Conservation (phyloP, 768 basidiomycete species). For the Amanita rubescens region DNA sequence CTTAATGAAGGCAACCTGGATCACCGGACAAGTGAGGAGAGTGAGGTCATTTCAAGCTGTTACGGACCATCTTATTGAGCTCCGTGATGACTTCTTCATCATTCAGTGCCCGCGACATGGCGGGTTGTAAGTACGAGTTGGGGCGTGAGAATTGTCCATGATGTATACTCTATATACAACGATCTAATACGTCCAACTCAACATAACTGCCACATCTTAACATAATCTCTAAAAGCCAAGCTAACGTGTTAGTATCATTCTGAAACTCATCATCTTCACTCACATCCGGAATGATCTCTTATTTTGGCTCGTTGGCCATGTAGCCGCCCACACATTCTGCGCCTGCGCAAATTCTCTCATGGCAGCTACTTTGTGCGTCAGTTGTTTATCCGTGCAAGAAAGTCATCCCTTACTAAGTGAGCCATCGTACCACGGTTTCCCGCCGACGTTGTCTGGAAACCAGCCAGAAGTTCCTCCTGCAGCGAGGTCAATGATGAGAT, state of each 20-base stretch:
- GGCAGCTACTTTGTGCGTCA: conserved; percentile 31
- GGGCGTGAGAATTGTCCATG: conserved; percentile 4
- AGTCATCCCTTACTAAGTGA: conserved; percentile 33
- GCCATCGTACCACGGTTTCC: conserved; percentile 72
- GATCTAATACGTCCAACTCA: neutral
- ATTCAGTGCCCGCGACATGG: conserved; percentile 69
- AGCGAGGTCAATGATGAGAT: conserved; percentile 67
- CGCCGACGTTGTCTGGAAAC: conserved; percentile 77
- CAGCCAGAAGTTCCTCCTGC: conserved; percentile 82
- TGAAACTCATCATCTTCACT: conserved; percentile 16
- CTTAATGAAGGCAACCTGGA: conserved; percentile 94
- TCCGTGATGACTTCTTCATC: conserved; percentile 94
- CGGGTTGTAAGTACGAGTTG: neutral
- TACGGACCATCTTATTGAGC: conserved; percentile 95
- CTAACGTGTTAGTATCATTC: conserved; percentile 15
- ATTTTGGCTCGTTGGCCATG: conserved; percentile 57
- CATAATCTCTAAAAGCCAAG: conserved; percentile 27
- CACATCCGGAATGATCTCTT: conserved; percentile 68
- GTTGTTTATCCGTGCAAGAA: neutral
- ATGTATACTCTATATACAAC: no score
- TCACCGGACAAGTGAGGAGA: neutral
- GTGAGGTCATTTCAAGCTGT: neutral
- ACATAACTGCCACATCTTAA: conserved; percentile 45
- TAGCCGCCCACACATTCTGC: conserved; percentile 56
- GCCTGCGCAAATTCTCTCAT: conserved; percentile 63